Conservation (phyloP, 228 moss, liverwort and hornwort genomes). For the Sphagnum magellanicum region DNA sequence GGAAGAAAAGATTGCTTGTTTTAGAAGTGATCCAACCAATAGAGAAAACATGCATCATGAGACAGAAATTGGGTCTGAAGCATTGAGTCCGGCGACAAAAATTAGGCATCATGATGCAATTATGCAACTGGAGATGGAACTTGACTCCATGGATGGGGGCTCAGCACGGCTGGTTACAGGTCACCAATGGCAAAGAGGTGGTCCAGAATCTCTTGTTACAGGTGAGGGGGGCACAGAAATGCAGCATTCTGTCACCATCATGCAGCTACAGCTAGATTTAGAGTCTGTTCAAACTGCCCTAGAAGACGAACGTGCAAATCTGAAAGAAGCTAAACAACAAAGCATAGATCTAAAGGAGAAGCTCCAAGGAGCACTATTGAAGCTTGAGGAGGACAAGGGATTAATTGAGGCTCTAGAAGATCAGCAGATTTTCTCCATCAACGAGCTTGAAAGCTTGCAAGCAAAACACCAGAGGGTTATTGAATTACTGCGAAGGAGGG, state of each 20-base stretch:
- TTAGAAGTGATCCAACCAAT: slow-evolving; percentile 1
- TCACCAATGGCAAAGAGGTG: slow-evolving; percentile 47
- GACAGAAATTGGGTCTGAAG: too few species aligned
- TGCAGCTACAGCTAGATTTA: slow-evolving; percentile 71
- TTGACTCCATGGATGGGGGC: slow-evolving; percentile 39
- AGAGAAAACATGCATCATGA: too few species aligned
- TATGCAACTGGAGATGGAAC: slow-evolving; percentile 48
- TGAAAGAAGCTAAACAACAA: slow-evolving; percentile 31
- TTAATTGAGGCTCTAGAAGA: slow-evolving; percentile 37
- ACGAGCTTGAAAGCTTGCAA: slow-evolving; percentile 44
- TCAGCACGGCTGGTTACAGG: slow-evolving; percentile 27
- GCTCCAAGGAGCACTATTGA: slow-evolving; percentile 28
- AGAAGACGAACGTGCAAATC: slow-evolving; percentile 48
- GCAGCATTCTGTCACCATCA: slow-evolving; percentile 60
- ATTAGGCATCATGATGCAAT: slow-evolving; percentile 54
- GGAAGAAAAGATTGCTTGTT: slow-evolving; percentile 26
- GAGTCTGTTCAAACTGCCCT: slow-evolving; percentile 53
- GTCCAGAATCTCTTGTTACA: slow-evolving; percentile 10
- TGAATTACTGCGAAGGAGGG: slow-evolving; percentile 24
- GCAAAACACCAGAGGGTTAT: slow-evolving; percentile 29
- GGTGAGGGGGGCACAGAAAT: slow-evolving; percentile 37
- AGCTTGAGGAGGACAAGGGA: slow-evolving; percentile 27
- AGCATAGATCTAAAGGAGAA: slow-evolving; percentile 26
- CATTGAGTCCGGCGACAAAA: slow-evolving; percentile 4
- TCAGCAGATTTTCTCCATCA: slow-evolving; percentile 26